Evolutionary conservation across 2,329 filamentous ascomycete genomes (phyloP), one percentile per base, ranked within the genome.

Genomic region (Nigrospora sphaerica): DNA sequence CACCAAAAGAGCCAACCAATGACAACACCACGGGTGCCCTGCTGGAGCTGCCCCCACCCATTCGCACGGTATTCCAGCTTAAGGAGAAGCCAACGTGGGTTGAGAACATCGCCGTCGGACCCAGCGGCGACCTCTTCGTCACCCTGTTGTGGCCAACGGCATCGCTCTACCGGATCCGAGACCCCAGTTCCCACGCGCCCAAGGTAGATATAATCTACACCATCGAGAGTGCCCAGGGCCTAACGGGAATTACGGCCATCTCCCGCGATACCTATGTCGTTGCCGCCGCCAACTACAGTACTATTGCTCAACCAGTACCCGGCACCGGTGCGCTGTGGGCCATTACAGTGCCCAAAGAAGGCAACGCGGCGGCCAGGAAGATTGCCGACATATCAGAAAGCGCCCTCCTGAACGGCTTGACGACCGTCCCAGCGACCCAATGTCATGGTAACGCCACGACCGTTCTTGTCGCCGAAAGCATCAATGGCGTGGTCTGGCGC

Each of bases 31-130:
- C n/a, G n/a, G n/a, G n/a, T n/a, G n/a, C n/a, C n/a, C n/a, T n/a
- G n/a, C n/a, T n/a, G n/a, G n/a, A 46, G 23, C 12, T 38, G 32
- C 36, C 49, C 12, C 49, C 56, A 6, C 49, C 54, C 5, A 23
- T 49, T 7, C 48, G 47, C 6, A 54, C 41, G 12, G 31, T 58
- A 42, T 57, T 54, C 44, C 56, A 59, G 38, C 52, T 59, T 39
- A 42, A 47, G 14, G 39, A 41, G 18, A 9, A 32, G 50, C 41
- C 46, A 47, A 1, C 46, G 45, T 62, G 57, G 54, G 41, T 62
- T 19, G 63, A 67, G 41, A 67, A 66, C 50, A 54, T 66, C 18
- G 62, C 57, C 35, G 54, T 64, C 23, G 61, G 63, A 28, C 35
- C 53, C 16, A 61, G 61, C 39, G 61, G 62, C 28, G 55, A 58